Evolutionary conservation across 1,284 basidiomycete species (phyloP), one percentile per base, ranked within the genome.

Genomic region (Rhizoctonia solani): DNA sequence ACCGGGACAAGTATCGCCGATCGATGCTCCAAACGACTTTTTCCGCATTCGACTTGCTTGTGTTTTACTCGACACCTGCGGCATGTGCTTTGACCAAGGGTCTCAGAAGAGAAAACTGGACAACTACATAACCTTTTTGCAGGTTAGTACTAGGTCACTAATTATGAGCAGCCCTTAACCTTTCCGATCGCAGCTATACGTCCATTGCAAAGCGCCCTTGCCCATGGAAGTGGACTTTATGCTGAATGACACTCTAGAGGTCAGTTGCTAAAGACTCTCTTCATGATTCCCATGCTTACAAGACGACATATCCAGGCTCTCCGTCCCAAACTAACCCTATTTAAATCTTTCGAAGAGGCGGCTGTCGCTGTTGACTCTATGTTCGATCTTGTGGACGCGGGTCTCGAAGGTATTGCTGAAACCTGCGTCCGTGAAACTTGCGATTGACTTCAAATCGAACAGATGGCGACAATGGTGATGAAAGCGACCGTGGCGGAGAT

Each of bases 201-300:
- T 92, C 3, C 81, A 89, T 13, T 93, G 91, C 80, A 99, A 99
- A 79, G 82, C 88, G 23, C 81, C 88, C 9, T 76, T 96, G 44
- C 91, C 97, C 0, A 96, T 98, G 92, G 97, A 99, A 69, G 89
- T 98, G 16, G 95, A 97, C 68, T 99, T 98, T 76, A 96, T 98
- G 93, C 77, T 98, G 8, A 86, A 87, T 1, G 96, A 98, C 76
- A 96, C 95, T 0, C 78, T 98, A 11, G 95, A 98, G 80, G 92
- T 91, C 72, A 73, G 78, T 68, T 53, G 13, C 14, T 39, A 37
- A 65, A 16, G 32, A 27, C 59, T 70, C 67, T 32, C 23, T 46
- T n/a, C 46, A 29, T 14, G 19, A 6, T 66, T 32, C 29, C 54
- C 58, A 52, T 37, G 55, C 21, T 68, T n/a, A 61, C 46, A 54